phyloP scores from a whole-genome alignment of 768 basidiomycete species.

The Tylopilus intermedius region DNA sequence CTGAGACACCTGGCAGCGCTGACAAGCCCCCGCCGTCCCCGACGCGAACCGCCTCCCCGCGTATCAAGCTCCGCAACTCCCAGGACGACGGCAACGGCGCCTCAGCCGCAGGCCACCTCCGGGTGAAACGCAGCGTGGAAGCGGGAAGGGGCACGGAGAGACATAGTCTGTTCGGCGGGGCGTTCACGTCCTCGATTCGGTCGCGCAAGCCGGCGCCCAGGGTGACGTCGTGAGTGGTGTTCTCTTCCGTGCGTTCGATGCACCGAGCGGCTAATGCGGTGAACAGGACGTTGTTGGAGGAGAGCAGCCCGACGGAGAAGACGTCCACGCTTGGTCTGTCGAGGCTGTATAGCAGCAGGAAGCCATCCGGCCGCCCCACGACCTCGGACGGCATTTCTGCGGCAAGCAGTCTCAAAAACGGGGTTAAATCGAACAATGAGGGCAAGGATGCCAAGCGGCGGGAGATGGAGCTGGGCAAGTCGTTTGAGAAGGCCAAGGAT shows the following conservation, averaged over 20 bases:
- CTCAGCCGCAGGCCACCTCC: conserved; percentile 32
- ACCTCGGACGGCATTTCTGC: conserved; percentile 30
- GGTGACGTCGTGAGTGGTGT: conserved; percentile 53
- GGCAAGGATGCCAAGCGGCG: conserved; percentile 11
- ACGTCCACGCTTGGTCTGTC: conserved; percentile 46
- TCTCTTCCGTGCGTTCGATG: not conserved
- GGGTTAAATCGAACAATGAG: conserved; percentile 19
- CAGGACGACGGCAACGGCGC: conserved; percentile 21
- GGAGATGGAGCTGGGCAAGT: conserved; percentile 22
- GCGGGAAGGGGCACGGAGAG: conserved; percentile 45
- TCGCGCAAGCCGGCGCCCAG: conserved; percentile 78
- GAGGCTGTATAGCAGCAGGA: conserved; percentile 42
- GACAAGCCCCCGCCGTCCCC: conserved; percentile 26
- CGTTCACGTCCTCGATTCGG: conserved; percentile 58
- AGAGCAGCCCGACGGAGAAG: conserved; percentile 39
- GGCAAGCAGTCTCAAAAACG: conserved; percentile 24
- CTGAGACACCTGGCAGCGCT: conserved; percentile 14
- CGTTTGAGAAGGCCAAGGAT: conserved; percentile 18
- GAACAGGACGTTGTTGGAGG: conserved; percentile 30
- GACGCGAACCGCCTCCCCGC: conserved; percentile 17
- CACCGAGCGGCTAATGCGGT: not conserved
- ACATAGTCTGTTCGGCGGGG: conserved; percentile 78
- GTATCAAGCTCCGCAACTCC: conserved; percentile 18
- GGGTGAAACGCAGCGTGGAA: conserved; percentile 50
- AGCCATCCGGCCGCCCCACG: conserved; percentile 39